Percentiles rank a stretch among this genome's conserved stretches.
phyloP scores from a whole-genome alignment of 108 stramenopile species.

The Seminavis robusta region DNA sequence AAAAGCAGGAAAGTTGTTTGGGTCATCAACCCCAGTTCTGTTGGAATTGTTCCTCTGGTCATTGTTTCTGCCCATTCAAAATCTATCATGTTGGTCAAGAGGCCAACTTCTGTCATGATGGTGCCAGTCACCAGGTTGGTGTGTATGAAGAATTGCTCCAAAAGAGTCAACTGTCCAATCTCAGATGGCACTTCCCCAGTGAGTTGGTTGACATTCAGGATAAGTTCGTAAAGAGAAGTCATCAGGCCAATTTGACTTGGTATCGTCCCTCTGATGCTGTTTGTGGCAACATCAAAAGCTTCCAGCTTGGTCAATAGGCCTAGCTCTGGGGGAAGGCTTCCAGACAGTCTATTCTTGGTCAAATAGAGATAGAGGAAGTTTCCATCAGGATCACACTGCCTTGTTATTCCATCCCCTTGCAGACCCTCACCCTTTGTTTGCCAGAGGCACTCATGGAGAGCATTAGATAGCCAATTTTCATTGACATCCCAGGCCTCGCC shows the following conservation, averaged over 20 bases:
- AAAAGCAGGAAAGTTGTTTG: too few relatives aligned
- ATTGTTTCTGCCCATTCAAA: too few relatives aligned
- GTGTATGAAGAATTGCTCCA: conserved; percentile 49
- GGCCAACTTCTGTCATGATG: conserved; percentile 38
- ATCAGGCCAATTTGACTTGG: conserved; percentile 37
- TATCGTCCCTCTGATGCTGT: conserved; percentile 38
- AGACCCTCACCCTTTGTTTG: too few relatives aligned
- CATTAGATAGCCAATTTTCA: conserved; percentile 30
- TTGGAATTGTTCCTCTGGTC: too few relatives aligned
- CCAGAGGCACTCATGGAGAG: conserved; percentile 38
- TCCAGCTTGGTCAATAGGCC: conserved; percentile 23
- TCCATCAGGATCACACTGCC: conserved; percentile 16
- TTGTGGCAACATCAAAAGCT: conserved; percentile 29
- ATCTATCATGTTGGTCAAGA: conserved; percentile 38
- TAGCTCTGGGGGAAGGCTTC: conserved; percentile 36
- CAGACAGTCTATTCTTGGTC: conserved; percentile 30
- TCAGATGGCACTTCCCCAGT: conserved; percentile 40
- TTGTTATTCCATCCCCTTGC: too few relatives aligned
- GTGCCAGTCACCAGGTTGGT: conserved; percentile 44
- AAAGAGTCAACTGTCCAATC: conserved; percentile 25
- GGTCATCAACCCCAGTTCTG: too few relatives aligned
- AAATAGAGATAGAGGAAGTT: conserved; percentile 27
- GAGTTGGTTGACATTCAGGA: conserved; percentile 29
- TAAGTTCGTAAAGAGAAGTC: conserved; percentile 34
- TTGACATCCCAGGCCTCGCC: conserved; percentile 23